These are phyloP conservation scores for Pseudogymnoascus sp. DNA, from an alignment of 2,329 filamentous ascomycete genomes.

Conservation along the genomic window DNA sequence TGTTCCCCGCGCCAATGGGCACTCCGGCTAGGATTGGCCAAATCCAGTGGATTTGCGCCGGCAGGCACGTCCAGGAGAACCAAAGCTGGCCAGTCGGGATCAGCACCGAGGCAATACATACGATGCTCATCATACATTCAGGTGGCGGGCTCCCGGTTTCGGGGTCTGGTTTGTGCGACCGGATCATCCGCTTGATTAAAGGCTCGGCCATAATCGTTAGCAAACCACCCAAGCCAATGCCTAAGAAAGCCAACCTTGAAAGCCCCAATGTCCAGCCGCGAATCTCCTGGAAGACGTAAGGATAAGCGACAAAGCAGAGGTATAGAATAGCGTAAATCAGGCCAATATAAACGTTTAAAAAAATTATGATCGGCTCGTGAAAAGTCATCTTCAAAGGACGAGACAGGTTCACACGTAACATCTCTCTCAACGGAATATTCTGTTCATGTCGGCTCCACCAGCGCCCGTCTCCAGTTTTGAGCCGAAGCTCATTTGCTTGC, in stretches of 20 bases:
- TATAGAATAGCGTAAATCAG: constrained; percentile 82
- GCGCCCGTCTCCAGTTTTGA: constrained; percentile 60
- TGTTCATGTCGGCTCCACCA: constrained; percentile 74
- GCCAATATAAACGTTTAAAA: constrained; percentile 61
- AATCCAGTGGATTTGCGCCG: constrained; percentile 71
- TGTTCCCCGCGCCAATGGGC: constrained; percentile 71
- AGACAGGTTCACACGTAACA: constrained; percentile 57
- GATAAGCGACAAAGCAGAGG: constrained; percentile 84
- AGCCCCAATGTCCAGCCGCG: constrained; percentile 70
- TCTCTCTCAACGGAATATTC: background rate
- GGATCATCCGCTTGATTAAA: constrained; percentile 67
- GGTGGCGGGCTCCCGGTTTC: constrained; percentile 64
- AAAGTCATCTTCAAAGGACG: constrained; percentile 65
- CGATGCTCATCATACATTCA: constrained; percentile 72
- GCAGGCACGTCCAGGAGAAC: constrained; percentile 83
- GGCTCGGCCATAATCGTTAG: constrained; percentile 58
- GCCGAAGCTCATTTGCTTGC: constrained; percentile 55
- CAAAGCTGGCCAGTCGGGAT: constrained; percentile 72
- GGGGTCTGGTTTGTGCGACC: constrained; percentile 65
- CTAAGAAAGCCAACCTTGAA: constrained; percentile 70
- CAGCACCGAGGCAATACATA: constrained; percentile 67
- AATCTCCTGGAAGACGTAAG: constrained; percentile 66
- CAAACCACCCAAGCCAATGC: constrained; percentile 56
- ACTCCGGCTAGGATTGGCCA: constrained; percentile 69
- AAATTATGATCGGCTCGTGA: constrained; percentile 67